phyloP scores from a whole-genome alignment of 768 basidiomycete species.

The Leccinum broughii region DNA sequence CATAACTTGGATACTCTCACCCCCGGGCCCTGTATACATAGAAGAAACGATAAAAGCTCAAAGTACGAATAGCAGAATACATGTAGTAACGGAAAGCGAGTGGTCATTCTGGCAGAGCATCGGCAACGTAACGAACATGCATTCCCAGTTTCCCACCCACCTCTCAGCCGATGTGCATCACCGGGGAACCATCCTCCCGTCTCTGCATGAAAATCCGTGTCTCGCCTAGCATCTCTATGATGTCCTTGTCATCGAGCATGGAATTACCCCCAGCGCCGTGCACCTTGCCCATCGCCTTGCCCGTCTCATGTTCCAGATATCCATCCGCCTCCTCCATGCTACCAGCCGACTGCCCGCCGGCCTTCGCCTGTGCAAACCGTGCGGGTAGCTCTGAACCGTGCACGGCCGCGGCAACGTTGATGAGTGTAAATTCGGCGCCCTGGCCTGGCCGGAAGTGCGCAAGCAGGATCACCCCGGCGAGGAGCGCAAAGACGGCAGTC shows the following conservation, averaged over 20 bases:
- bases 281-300: not conserved
- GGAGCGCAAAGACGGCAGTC: slow-evolving; percentile 26
- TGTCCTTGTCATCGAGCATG: not conserved
- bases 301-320: not conserved
- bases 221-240: slow-evolving; percentile 10
- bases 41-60: not conserved
- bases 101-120: not conserved
- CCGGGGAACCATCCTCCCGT: slow-evolving; percentile 19
- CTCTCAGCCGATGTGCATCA: slow-evolving; percentile 20
- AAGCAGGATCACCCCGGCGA: slow-evolving; percentile 19
- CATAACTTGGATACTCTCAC: no score
- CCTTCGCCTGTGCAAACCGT: slow-evolving; percentile 10
- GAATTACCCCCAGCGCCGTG: no score
- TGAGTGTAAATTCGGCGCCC: slow-evolving; percentile 25
- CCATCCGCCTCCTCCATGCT: not conserved
- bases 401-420: slow-evolving; percentile 22
- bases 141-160: no score
- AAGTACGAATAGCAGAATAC: no score
- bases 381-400: slow-evolving; percentile 28
- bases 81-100: no score
- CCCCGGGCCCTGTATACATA: no score
- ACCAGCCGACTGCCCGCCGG: not conserved
- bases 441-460: slow-evolving; percentile 27
- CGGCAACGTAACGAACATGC: not conserved
- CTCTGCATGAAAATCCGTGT: slow-evolving; percentile 16